Percentiles rank a stretch among this genome's conserved stretches.
phyloP scores from a whole-genome alignment of 192 early-diverging fungal genomes.

The Coemansia sp. region DNA sequence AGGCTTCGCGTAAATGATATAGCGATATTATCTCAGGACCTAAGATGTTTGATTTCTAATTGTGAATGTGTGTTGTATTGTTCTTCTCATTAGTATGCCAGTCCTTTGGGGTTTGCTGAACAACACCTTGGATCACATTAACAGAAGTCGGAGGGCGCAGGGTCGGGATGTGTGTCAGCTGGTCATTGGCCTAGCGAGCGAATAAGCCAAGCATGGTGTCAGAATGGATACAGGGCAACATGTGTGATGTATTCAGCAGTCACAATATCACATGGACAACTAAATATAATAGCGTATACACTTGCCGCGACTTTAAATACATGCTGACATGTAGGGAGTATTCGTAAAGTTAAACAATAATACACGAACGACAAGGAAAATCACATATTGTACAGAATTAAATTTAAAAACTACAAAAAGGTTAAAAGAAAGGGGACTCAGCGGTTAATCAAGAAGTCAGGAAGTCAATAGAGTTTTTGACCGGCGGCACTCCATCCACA shows the following conservation, averaged over 20 bases:
- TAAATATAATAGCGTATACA: background rate
- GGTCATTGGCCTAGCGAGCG: constrained; percentile 16
- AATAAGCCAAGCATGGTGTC: background rate
- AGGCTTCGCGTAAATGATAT: background rate
- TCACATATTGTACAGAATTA: background rate
- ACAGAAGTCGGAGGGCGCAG: constrained; percentile 9
- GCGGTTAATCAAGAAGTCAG: constrained; percentile 13
- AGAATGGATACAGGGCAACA: background rate
- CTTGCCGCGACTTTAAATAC: background rate
- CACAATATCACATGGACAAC: background rate
- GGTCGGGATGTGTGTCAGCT: constrained; percentile 15
- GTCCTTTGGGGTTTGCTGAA: constrained; percentile 39
- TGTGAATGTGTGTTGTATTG: background rate
- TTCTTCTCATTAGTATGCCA: constrained; percentile 21
- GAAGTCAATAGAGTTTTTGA: constrained; percentile 46
- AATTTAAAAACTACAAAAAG: constrained; percentile 2
- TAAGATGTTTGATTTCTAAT: background rate
- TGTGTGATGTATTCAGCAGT: background rate
- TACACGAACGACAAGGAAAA: background rate
- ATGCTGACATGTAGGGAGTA: background rate
- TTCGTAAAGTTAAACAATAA: background rate
- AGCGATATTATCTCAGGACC: background rate
- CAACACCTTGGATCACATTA: constrained; percentile 39
- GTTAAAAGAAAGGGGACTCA: background rate
- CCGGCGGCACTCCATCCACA: background rate